Base-by-base conservation (phyloP, 345 rosid genomes). In the Lumnitzera racemosa region DNA sequence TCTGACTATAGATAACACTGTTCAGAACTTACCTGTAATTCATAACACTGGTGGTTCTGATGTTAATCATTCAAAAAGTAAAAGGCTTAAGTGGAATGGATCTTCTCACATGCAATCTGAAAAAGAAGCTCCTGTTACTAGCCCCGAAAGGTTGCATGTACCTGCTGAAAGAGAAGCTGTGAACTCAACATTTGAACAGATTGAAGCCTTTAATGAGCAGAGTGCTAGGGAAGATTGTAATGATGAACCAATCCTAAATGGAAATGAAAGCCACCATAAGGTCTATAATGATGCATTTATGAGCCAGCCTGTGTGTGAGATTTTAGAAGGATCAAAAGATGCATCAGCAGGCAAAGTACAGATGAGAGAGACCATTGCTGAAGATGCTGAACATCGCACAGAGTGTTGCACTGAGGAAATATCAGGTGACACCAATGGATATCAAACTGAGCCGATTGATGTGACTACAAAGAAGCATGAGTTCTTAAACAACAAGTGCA, bases 401-500 rank as follows among this genome's bases (percentile, higher is more conserved):
- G 57, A 62, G 63, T 43, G 29, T 49, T 46, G 3, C 61, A 76
- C 43, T 24, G 77, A 71, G 48, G 80, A 78, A 41, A 49, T 52
- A 2, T 70, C 69, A 16, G 68, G 56, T 31, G 74, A 67, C 20
- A 61, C 65, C 27, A 69, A 60, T 61, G 73, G 53, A 14, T 58
- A 56, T 58, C 36, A 20, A 15, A 62, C 62, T 12, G 80, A 64
- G 57, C 65, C 47, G 47, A 51, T 64, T 72, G 68, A 74, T 61
- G 75, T 72, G 61, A 56, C 56, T 51, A 50, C 29, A 65, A 70
- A 66, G 73, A 79, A 75, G 70, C 59, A 47, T 53, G 68, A 58
- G 43, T 79, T 86, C 62, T 54, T 81, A 63, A 66, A 49, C 65
- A 72, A 80, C 20, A 75, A 62, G 15, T 55, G 65, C 43, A 57